Conservation (phyloP, 1,139 yeast genomes). For the Candida pseudoviswanathii region DNA sequence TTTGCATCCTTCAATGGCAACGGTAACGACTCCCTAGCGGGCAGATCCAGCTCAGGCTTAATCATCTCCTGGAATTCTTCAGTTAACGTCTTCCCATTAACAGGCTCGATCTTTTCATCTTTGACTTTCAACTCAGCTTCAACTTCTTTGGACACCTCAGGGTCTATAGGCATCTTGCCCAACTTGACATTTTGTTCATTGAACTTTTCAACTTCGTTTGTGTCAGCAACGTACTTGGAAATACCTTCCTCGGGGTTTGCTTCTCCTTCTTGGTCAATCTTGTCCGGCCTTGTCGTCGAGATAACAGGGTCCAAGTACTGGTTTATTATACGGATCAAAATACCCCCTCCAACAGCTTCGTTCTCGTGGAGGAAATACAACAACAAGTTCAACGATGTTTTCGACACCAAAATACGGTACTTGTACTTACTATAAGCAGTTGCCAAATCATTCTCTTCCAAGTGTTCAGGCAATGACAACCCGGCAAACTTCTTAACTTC, state of each 20-base stretch:
- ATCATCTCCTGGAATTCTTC: slow-evolving; percentile 55
- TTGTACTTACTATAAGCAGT: slow-evolving; percentile 73
- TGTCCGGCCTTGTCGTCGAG: slow-evolving; percentile 50
- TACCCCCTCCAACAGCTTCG: slow-evolving; percentile 90
- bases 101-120: slow-evolving; percentile 55
- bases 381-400: slow-evolving; percentile 81
- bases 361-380: slow-evolving; percentile 88
- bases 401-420: slow-evolving; percentile 75
- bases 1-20: slow-evolving; percentile 79
- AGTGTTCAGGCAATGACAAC: slow-evolving; percentile 76
- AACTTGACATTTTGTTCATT: slow-evolving; percentile 74
- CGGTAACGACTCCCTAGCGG: slow-evolving; percentile 74
- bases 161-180: slow-evolving; percentile 83
- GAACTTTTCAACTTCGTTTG: slow-evolving; percentile 56
- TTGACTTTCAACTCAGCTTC: slow-evolving; percentile 79
- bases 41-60: slow-evolving; percentile 63
- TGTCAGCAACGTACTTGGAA: slow-evolving; percentile 53
- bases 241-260: slow-evolving; percentile 67
- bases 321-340: slow-evolving; percentile 81
- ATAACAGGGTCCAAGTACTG: slow-evolving; percentile 77
- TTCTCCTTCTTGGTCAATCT: slow-evolving; percentile 47
- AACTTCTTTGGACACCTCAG: slow-evolving; percentile 81
- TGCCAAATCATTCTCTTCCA: slow-evolving; percentile 81
- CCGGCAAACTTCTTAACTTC: slow-evolving; percentile 76
- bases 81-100: slow-evolving; percentile 43